These are phyloP conservation scores for Ogataea pilisensis DNA, from an alignment of 805 yeast genomes.

Conservation along the genomic window DNA sequence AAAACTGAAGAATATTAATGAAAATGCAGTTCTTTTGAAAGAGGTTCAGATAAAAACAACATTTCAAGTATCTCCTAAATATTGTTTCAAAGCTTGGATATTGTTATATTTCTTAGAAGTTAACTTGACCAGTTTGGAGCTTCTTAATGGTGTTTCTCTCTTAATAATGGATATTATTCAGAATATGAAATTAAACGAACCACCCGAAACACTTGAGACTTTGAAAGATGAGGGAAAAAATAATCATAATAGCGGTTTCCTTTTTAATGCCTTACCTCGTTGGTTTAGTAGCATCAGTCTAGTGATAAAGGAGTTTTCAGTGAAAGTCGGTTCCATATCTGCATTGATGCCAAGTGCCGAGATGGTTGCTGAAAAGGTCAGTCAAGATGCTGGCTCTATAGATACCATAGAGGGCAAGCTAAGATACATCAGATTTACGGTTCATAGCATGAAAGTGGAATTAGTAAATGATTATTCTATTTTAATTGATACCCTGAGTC, in stretches of 20 bases:
- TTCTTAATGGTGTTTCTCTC: slow-evolving; percentile 27
- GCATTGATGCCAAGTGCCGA: slow-evolving; percentile 14
- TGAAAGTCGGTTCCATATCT: slow-evolving; percentile 19
- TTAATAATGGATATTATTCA: slow-evolving; percentile 8
- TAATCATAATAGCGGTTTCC: slow-evolving; percentile 9
- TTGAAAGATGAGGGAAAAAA: not conserved
- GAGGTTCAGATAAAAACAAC: slow-evolving; percentile 19
- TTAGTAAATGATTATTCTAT: not conserved
- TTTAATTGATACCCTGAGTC: not conserved
- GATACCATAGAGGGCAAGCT: not conserved
- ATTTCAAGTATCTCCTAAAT: slow-evolving; percentile 21
- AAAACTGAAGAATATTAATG: slow-evolving; percentile 5
- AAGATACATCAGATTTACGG: not conserved
- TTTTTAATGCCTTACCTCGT: slow-evolving; percentile 31
- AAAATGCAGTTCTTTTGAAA: slow-evolving; percentile 6
- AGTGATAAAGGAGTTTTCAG: slow-evolving; percentile 5
- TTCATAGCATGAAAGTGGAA: not conserved
- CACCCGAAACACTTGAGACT: not conserved
- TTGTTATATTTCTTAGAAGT: slow-evolving; percentile 19
- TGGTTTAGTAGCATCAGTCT: slow-evolving; percentile 30
- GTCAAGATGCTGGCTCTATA: not conserved
- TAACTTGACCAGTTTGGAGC: slow-evolving; percentile 26
- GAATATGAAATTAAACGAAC: not conserved
- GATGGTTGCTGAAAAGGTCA: not conserved
- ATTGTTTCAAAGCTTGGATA: slow-evolving; percentile 13